Percentiles rank a stretch among this genome's conserved stretches.
phyloP scores from a whole-genome alignment of 2,329 filamentous ascomycete species.

The Claviceps cyperi region DNA sequence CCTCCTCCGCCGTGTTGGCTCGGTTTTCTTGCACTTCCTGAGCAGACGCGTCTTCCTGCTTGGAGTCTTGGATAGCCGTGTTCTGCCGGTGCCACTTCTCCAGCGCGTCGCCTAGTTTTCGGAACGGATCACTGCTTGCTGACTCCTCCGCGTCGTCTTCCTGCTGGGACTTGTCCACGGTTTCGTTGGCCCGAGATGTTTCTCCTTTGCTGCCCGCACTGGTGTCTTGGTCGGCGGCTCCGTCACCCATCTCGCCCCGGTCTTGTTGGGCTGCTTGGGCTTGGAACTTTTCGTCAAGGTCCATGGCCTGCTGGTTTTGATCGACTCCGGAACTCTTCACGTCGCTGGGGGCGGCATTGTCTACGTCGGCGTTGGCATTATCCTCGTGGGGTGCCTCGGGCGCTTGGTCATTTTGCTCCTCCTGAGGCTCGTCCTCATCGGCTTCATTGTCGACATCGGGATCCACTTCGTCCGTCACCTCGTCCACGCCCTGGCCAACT shows the following conservation, averaged over 20 bases:
- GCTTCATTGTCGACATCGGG: conserved; percentile 17
- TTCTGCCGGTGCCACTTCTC: conserved; percentile 88
- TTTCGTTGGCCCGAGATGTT: conserved; percentile 32
- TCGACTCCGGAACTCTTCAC: conserved; percentile 50
- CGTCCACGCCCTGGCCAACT: conserved; percentile 25
- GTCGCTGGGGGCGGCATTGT: conserved; percentile 51
- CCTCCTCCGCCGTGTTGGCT: conserved; percentile 38
- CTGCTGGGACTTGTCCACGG: conserved; percentile 30
- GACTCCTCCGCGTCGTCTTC: conserved; percentile 30
- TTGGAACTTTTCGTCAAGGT: conserved; percentile 47
- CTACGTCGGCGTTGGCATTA: conserved; percentile 36
- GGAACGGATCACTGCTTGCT: conserved; percentile 57
- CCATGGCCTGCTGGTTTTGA: conserved; percentile 46
- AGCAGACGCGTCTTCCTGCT: conserved; percentile 19
- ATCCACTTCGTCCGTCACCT: conserved; percentile 32
- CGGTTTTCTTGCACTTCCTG: conserved; percentile 23
- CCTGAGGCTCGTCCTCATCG: conserved; percentile 3
- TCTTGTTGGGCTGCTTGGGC: conserved; percentile 49
- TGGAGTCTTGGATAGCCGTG: conserved; percentile 55
- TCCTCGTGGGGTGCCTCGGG: conserved; percentile 25
- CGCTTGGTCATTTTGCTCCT: conserved; percentile 26
- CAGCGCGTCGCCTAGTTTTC: conserved; percentile 83
- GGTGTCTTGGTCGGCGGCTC: conserved; percentile 47
- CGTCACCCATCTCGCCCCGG: conserved; percentile 50
- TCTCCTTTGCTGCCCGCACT: conserved; percentile 49